Base-by-base conservation (phyloP, 306 rosid species). In the Nissolia schottii region DNA sequence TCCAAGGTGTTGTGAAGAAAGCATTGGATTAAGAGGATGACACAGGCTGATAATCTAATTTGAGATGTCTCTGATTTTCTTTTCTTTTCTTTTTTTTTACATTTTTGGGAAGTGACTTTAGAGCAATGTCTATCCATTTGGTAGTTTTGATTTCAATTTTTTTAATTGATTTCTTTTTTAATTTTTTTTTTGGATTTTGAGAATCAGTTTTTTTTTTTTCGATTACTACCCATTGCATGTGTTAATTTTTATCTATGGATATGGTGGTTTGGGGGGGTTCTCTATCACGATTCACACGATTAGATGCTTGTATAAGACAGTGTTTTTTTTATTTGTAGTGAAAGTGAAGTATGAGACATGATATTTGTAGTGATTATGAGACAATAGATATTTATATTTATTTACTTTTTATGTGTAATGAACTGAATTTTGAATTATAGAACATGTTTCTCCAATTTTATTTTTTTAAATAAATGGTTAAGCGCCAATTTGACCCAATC, bases 41-140 rank as follows among this genome's bases (percentile, higher is more conserved):
- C 98, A 93, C 87, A 90, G 98, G 98, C 98, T 93, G 90, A 97
- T 93, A 85, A 85, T n/a, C n/a, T n/a, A n/a, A n/a, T n/a, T n/a
- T n/a, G n/a, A n/a, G n/a, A n/a, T n/a, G n/a, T n/a, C n/a, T n/a
- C n/a, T n/a, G n/a, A n/a, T n/a, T n/a, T n/a, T n/a, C n/a, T n/a
- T n/a, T n/a, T n/a, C n/a, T n/a, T n/a, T n/a, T n/a, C n/a, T n/a
- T n/a, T n/a, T n/a, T n/a, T n/a, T n/a, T n/a, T n/a, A n/a, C n/a
- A n/a, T 16, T 73, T 3, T 22, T 48, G 23, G 28, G 8, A 58
- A 73, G 11, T 48, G 3, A 11, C 18, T 57, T n/a, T 13, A 19
- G 14, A 66, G 71, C 82, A 87, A 80, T 80, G 87, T 70, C 43
- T 41, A 22, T 53, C 35, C 34, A 59, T 70, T 22, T 43, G 14